Conservation (phyloP, 176 grass and related monocot species). For the Avena sativa region DNA sequence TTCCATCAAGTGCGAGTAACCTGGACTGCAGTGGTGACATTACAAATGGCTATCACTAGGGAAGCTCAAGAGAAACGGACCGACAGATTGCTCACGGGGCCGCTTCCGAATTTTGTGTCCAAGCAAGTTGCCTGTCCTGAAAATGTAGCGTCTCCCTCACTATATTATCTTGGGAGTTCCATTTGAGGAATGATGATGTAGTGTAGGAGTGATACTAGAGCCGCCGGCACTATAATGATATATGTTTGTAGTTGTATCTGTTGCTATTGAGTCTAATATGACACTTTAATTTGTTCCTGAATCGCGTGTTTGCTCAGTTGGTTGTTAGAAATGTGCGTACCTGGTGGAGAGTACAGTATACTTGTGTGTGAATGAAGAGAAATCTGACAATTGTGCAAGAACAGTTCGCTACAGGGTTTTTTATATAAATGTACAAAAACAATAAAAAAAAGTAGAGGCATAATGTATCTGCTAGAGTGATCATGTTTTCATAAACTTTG, state of each 20-base stretch:
- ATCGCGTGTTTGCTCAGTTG: background rate
- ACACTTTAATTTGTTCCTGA: background rate
- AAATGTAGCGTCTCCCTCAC: constrained; percentile 9
- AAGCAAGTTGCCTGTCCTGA: constrained; percentile 17
- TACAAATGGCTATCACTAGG: background rate
- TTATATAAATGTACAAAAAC: background rate
- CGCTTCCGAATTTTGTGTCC: constrained; percentile 30
- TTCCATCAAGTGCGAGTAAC: constrained; percentile 92
- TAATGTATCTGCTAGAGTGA: too few species aligned
- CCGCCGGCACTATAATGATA: constrained; percentile 9
- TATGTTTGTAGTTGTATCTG: constrained; percentile 16
- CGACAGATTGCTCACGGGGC: background rate
- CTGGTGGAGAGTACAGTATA: background rate
- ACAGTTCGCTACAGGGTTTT: background rate
- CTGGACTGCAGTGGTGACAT: background rate
- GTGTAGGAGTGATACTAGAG: constrained; percentile 31
- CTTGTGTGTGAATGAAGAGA: background rate
- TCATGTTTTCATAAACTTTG: too few species aligned
- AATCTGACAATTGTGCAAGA: background rate
- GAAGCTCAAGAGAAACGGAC: background rate
- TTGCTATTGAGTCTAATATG: constrained; percentile 15
- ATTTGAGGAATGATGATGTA: constrained; percentile 2
- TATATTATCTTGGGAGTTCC: constrained; percentile 9
- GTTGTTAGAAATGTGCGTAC: constrained; percentile 15
- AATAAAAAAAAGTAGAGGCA: background rate